These are phyloP conservation scores for Spiromastix sp. DNA, from an alignment of 2,329 filamentous ascomycete genomes.

Conservation along the genomic window DNA sequence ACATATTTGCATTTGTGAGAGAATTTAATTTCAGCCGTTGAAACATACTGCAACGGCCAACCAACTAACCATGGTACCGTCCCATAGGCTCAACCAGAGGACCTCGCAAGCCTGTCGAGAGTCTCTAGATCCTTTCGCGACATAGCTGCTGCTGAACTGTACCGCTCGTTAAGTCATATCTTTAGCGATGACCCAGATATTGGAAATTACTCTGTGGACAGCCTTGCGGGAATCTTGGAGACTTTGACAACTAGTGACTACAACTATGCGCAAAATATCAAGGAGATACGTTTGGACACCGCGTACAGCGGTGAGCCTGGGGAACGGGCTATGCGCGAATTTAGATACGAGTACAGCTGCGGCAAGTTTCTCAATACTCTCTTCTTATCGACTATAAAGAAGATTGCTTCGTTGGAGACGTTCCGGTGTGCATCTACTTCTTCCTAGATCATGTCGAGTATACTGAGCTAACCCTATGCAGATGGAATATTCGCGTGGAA, in stretches of 20 bases:
- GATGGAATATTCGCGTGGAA: slow-evolving; percentile 56
- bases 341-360: slow-evolving; percentile 45
- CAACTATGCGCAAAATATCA: slow-evolving; percentile 50
- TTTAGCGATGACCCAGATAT: slow-evolving; percentile 48
- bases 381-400: slow-evolving; percentile 46
- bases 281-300: slow-evolving; percentile 47
- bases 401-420: slow-evolving; percentile 44
- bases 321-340: slow-evolving; percentile 44
- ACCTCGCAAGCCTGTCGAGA: slow-evolving; percentile 39
- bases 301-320: slow-evolving; percentile 41
- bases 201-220: slow-evolving; percentile 46
- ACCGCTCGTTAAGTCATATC: slow-evolving; percentile 50
- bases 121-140: slow-evolving; percentile 50
- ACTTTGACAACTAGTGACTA: slow-evolving; percentile 55
- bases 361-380: slow-evolving; percentile 57
- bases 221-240: slow-evolving; percentile 48
- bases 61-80: neutral
- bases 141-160: slow-evolving; percentile 48
- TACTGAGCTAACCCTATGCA: slow-evolving; percentile 17
- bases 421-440: slow-evolving; percentile 36
- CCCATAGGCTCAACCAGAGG: slow-evolving; percentile 9
- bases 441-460: neutral
- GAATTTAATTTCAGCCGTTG: no score
- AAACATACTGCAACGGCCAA: no score
- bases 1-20: slow-evolving; percentile 23